Evolutionary conservation across 2,329 filamentous ascomycete genomes (phyloP).

Genomic region (Penicillium hesseltinei): DNA sequence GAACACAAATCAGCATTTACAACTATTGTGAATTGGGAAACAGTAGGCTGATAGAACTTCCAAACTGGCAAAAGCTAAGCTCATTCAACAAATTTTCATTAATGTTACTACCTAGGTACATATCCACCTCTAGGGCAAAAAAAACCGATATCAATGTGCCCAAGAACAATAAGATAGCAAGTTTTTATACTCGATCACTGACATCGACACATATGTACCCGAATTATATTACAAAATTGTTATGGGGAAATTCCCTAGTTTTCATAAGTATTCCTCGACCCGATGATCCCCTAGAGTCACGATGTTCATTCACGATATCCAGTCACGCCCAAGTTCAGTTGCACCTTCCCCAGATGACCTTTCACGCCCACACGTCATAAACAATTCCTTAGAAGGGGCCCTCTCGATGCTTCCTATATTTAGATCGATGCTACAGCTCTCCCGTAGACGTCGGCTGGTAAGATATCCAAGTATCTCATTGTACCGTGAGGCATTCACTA

Average conservation of each 20-base stretch:
- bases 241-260: neutral
- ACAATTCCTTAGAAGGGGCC: neutral
- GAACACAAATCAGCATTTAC: no score
- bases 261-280: neutral
- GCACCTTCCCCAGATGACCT: conserved; percentile 19
- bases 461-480: neutral
- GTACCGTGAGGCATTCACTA: neutral
- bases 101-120: neutral
- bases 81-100: neutral
- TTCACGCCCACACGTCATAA: conserved; percentile 17
- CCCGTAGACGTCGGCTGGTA: neutral
- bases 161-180: neutral
- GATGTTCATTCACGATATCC: conserved; percentile 12
- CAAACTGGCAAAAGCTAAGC: neutral
- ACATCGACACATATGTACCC: neutral
- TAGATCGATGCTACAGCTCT: neutral
- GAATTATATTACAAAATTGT: neutral
- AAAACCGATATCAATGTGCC: no score
- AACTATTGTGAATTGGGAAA: neutral
- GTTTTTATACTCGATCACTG: neutral
- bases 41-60: neutral
- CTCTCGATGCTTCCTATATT: neutral
- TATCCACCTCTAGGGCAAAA: neutral
- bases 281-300: neutral
- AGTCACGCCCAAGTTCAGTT: conserved; percentile 18